phyloP scores from a whole-genome alignment of 305 asterid genomes.

The Fraxinus floribunda region DNA sequence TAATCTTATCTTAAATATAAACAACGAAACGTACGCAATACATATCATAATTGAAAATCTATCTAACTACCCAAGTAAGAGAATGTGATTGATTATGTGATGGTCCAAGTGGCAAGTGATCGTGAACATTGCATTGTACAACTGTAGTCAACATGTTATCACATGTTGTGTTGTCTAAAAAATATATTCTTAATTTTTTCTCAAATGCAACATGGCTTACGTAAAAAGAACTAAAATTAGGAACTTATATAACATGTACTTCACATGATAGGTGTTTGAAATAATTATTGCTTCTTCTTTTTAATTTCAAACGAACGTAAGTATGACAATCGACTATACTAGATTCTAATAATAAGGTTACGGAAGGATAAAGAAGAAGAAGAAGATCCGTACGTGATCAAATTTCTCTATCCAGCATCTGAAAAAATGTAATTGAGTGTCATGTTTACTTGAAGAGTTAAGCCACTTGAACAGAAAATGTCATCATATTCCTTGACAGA shows the following conservation, averaged over 20 bases:
- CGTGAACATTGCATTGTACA: not conserved
- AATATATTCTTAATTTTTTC: not conserved
- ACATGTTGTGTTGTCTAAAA: slow-evolving; percentile 15
- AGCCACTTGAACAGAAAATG: no score
- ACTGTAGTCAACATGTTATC: slow-evolving; percentile 2
- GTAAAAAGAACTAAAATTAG: no score
- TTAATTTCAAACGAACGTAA: not conserved
- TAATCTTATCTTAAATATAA: not conserved
- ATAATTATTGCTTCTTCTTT: not conserved
- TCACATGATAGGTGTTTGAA: no score
- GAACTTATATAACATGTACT: no score
- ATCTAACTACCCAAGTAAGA: no score
- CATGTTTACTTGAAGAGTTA: no score
- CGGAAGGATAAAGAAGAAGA: not conserved
- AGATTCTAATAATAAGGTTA: not conserved
- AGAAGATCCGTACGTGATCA: not conserved
- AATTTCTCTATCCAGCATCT: not conserved
- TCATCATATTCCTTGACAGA: no score
- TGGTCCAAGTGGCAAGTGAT: not conserved
- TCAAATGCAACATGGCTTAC: not conserved
- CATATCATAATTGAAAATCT: not conserved
- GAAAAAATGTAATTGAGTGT: no score
- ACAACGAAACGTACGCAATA: not conserved
- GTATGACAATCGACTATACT: not conserved
- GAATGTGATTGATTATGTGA: not conserved